Base-by-base conservation (phyloP, 2,329 filamentous ascomycete species). In the Colletotrichum graminicola region DNA sequence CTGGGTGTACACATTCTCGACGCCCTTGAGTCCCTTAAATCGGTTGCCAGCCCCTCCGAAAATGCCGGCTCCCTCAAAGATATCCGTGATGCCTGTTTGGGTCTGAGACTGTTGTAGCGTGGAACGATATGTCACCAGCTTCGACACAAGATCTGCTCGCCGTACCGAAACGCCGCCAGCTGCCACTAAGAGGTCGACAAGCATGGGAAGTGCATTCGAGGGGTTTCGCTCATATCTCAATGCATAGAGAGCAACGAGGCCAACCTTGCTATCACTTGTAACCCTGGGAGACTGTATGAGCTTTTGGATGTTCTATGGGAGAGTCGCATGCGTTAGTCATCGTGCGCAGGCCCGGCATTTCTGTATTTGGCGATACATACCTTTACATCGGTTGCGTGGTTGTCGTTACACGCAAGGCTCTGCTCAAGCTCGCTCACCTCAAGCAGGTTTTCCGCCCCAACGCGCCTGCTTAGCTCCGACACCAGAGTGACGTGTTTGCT, bases 1-100 rank as follows among this genome's bases (percentile, higher is more conserved):
- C 80, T 99, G 97, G 0, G 96, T 99, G 80, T 99, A 99, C 36
- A 99, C 96, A 76, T 99, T 99, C 80, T 99, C 97, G 1, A 99
- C 96, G 1, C 96, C 96, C 78, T 98, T 98, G 18, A 99, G 86
- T 0, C 96, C 96, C 78, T 97, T 97, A 81, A 99, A 94, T 6
- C 95, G 91, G 77, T 92, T 94, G 49, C 94, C 89, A 14, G 95
- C 94, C 16, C 93, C 93, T 0, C 94, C 93, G 81, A 99, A 97
- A 74, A 99, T 95, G 5, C 94, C 95, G 0, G 92, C 90, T 0
- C 94, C 92, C 77, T 98, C 95, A 77, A 99, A 98, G 8, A 98
- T 90, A 75, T 98, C 95, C 0, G 94, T 91, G 68, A 98, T 94
- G 6, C 94, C 94, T 12, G 92, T 90, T 2, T 90, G 89, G n/a